Conservation (phyloP, 2,329 filamentous ascomycete genomes). For the Aaosphaeria arxii region DNA sequence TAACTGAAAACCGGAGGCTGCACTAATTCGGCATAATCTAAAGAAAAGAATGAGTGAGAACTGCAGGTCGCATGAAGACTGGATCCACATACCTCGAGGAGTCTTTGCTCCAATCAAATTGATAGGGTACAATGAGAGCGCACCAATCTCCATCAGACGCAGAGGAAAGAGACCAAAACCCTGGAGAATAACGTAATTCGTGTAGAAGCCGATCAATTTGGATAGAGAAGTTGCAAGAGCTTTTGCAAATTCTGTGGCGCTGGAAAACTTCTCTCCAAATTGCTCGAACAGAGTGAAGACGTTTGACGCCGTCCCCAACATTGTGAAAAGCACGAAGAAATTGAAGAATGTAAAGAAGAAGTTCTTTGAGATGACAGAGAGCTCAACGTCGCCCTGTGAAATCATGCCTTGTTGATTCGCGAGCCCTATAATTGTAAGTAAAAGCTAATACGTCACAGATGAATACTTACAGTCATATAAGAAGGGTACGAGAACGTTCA, state of each 20-base stretch:
- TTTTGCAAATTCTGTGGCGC: constrained; percentile 74
- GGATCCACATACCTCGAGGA: constrained; percentile 58
- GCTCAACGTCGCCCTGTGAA: constrained; percentile 88
- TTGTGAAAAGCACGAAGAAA: constrained; percentile 91
- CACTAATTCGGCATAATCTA: constrained; percentile 76
- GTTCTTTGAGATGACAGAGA: constrained; percentile 95
- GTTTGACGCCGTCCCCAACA: constrained; percentile 75
- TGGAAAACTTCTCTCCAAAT: constrained; percentile 70
- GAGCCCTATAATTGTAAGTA: constrained; percentile 50
- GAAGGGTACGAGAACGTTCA: constrained; percentile 89
- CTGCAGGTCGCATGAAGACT: not conserved
- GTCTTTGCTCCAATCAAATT: constrained; percentile 76
- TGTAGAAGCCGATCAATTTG: constrained; percentile 77
- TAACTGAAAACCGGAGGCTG: constrained; percentile 89
- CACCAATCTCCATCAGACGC: constrained; percentile 84
- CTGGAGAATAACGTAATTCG: constrained; percentile 90
- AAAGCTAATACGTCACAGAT: not conserved
- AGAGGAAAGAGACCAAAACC: constrained; percentile 92
- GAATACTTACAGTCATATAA: constrained; percentile 74
- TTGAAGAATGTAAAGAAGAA: constrained; percentile 99
- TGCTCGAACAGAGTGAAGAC: constrained; percentile 64
- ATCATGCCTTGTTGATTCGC: constrained; percentile 92
- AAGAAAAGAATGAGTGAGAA: not conserved
- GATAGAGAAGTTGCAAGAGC: constrained; percentile 75
- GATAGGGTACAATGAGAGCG: constrained; percentile 79